Percentiles rank a stretch among this genome's conserved stretches.
Conservation (phyloP, 495 filamentous ascomycete genomes). For the Xylaria nigripes region DNA sequence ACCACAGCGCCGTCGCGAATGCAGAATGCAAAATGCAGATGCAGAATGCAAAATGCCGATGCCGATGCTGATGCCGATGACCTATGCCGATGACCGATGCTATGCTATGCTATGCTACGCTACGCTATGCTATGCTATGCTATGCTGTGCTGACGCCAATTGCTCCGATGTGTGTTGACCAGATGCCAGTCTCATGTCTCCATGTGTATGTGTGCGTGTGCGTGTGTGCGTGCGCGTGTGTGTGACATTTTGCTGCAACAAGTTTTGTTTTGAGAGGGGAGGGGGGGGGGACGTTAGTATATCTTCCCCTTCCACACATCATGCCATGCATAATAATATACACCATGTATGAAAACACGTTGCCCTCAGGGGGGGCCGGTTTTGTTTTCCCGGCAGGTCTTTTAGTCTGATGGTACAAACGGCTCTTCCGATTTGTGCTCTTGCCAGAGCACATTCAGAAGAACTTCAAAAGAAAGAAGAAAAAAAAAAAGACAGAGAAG, state of each 20-base stretch:
- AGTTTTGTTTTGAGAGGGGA: too few species aligned
- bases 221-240: too few species aligned
- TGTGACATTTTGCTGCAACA: too few species aligned
- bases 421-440: too few species aligned
- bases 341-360: not conserved
- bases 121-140: too few species aligned
- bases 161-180: not conserved
- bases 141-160: not conserved
- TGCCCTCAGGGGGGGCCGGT: too few species aligned
- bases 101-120: too few species aligned
- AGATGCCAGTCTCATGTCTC: conserved; percentile 3
- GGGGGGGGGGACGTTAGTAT: too few species aligned
- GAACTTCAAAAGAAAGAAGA: not conserved
- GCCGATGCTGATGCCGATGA: conserved; percentile 2
- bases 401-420: too few species aligned
- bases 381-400: too few species aligned
- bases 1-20: conserved; percentile 7
- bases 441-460: too few species aligned
- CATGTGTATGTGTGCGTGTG: not conserved
- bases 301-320: not conserved
- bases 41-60: conserved; percentile 1
- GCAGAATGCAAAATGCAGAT: conserved; percentile 9
- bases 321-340: not conserved
- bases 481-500: not conserved
- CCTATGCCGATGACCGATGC: too few species aligned